Evolutionary conservation across 2,329 filamentous ascomycete species (phyloP).

Genomic region (Purpureocillium takamizusanense): DNA sequence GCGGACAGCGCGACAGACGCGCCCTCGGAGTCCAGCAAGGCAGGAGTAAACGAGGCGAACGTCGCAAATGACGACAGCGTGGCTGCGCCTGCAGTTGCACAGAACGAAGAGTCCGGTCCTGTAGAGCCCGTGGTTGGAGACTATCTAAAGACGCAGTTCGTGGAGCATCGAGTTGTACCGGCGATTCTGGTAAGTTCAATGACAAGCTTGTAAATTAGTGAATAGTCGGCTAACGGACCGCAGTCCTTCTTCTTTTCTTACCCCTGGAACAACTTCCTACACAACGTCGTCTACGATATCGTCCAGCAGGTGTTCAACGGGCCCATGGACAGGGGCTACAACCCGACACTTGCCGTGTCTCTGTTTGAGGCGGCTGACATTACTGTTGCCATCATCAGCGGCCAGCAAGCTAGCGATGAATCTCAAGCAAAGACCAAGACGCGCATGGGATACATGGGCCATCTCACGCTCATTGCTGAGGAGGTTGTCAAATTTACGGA

Average conservation of each 20-base stretch:
- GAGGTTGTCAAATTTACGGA: constrained; percentile 98
- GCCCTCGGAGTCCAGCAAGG: constrained; percentile 1
- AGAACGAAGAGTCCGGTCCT: constrained; percentile 5
- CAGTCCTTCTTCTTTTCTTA: constrained; percentile 97
- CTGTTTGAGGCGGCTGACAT: constrained; percentile 87
- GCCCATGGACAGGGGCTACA: constrained; percentile 92
- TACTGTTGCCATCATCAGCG: constrained; percentile 84
- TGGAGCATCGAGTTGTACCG: constrained; percentile 87
- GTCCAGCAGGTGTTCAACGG: constrained; percentile 99
- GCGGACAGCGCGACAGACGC: constrained; percentile 3
- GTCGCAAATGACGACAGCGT: constrained; percentile 1
- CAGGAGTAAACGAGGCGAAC: constrained; percentile 3
- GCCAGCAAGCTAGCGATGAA: constrained; percentile 78
- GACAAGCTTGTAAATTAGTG: background rate
- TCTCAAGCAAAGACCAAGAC: constrained; percentile 78
- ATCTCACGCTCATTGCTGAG: constrained; percentile 92
- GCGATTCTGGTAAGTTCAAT: constrained; percentile 70
- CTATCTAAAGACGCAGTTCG: constrained; percentile 91
- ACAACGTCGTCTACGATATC: constrained; percentile 98
- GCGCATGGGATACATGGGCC: constrained; percentile 96
- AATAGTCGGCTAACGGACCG: constrained; percentile 1
- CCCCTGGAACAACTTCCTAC: constrained; percentile 98
- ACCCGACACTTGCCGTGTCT: constrained; percentile 80
- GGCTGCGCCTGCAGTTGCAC: constrained; percentile 4
- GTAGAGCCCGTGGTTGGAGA: constrained; percentile 78